phyloP scores from a whole-genome alignment of 2,329 filamentous ascomycete genomes.

The Exophiala viscosa region DNA sequence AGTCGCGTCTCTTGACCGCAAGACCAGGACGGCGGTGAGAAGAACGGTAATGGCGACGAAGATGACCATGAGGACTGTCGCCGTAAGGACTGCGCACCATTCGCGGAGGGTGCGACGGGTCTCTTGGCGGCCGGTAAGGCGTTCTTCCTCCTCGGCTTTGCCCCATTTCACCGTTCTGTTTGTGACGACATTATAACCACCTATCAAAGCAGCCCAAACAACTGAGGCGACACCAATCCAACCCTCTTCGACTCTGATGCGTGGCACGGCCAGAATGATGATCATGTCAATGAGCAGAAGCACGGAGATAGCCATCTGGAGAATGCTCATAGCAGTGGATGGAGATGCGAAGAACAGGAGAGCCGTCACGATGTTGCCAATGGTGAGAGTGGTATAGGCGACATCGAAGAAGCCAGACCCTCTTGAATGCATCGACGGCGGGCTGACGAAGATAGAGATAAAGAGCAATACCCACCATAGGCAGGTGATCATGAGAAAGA shows the following conservation, averaged over 20 bases:
- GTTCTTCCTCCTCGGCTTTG: slow-evolving; percentile 87
- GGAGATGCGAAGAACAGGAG: slow-evolving; percentile 86
- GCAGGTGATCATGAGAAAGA: slow-evolving; percentile 72
- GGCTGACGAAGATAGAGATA: slow-evolving; percentile 86
- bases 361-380: slow-evolving; percentile 70
- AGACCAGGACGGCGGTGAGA: slow-evolving; percentile 72
- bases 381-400: slow-evolving; percentile 72
- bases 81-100: slow-evolving; percentile 75
- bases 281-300: slow-evolving; percentile 72
- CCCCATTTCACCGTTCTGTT: slow-evolving; percentile 86
- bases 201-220: slow-evolving; percentile 75
- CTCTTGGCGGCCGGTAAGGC: slow-evolving; percentile 84
- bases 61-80: slow-evolving; percentile 66
- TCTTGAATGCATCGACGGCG: slow-evolving; percentile 76
- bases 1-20: slow-evolving; percentile 75
- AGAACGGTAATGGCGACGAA: slow-evolving; percentile 66
- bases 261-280: slow-evolving; percentile 70
- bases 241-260: slow-evolving; percentile 76
- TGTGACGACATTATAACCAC: slow-evolving; percentile 71
- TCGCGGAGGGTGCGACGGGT: slow-evolving; percentile 75
- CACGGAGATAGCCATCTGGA: slow-evolving; percentile 63
- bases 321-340: slow-evolving; percentile 71
- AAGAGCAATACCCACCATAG: slow-evolving; percentile 91
- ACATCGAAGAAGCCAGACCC: slow-evolving; percentile 94
- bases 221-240: slow-evolving; percentile 88